phyloP scores from a whole-genome alignment of 2,329 filamentous ascomycete species.

The Epichloe amarillans region DNA sequence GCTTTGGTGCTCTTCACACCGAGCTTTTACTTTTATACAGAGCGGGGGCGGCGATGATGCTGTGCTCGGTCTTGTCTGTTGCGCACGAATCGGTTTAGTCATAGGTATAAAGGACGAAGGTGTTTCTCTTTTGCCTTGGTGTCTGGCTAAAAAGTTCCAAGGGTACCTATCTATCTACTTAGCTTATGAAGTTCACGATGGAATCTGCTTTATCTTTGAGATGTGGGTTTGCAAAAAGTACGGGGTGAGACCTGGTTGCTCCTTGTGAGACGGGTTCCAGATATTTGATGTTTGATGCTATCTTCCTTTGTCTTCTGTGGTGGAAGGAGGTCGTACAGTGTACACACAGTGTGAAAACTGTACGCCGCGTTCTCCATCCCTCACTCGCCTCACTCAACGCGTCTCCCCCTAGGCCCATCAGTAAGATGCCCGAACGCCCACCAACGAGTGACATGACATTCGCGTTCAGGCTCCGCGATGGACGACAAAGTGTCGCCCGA shows the following conservation, averaged over 20 bases:
- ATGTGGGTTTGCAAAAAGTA: background rate
- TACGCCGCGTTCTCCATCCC: background rate
- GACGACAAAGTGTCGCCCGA: constrained; percentile 9
- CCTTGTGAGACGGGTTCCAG: too few relatives aligned
- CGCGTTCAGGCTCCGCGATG: constrained; percentile 10
- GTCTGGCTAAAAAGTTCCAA: constrained; percentile 1
- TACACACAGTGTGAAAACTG: background rate
- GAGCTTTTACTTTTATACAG: background rate
- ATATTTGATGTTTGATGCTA: too few relatives aligned
- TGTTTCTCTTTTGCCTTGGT: background rate
- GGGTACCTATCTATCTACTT: background rate
- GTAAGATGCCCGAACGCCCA: too few relatives aligned
- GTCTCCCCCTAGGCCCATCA: background rate
- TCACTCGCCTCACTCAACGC: background rate
- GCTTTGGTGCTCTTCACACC: too few relatives aligned
- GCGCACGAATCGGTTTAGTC: background rate
- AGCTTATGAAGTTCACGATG: constrained; percentile 7
- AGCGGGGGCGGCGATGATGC: background rate
- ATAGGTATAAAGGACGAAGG: background rate
- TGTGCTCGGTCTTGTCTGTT: constrained; percentile 11
- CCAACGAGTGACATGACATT: background rate
- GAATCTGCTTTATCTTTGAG: background rate
- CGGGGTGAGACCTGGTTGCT: too few relatives aligned
- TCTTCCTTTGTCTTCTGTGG: too few relatives aligned
- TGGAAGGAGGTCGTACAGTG: background rate